These are phyloP conservation scores for Cucumis hystrix DNA, from an alignment of 306 rosid species.

Conservation along the genomic window DNA sequence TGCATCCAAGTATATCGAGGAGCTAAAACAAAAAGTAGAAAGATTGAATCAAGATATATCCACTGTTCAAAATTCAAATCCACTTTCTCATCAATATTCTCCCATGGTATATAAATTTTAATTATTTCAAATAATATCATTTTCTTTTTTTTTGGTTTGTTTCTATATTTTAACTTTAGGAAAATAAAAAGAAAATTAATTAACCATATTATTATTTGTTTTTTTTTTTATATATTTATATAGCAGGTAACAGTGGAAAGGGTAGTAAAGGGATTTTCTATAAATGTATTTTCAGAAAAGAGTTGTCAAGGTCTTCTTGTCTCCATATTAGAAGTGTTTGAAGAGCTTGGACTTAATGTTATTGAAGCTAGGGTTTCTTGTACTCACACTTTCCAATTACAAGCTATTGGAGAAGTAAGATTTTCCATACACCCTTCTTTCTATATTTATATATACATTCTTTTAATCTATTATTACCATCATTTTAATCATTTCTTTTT, in stretches of 20 bases:
- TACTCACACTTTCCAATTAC: slow-evolving; percentile 60
- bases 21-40: slow-evolving; percentile 73
- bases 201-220: background rate
- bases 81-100: slow-evolving; percentile 5
- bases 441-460: background rate
- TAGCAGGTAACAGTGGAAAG: slow-evolving; percentile 80
- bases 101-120: slow-evolving; percentile 42
- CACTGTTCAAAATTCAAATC: slow-evolving; percentile 44
- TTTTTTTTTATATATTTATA: slow-evolving; percentile 11
- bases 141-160: no score
- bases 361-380: slow-evolving; percentile 99
- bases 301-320: slow-evolving; percentile 80
- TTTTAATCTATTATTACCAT: background rate
- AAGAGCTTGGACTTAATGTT: slow-evolving; percentile 73
- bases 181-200: background rate
- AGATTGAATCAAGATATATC: slow-evolving; percentile 58
- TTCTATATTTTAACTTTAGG: no score
- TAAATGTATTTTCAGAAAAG: slow-evolving; percentile 54
- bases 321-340: slow-evolving; percentile 67
- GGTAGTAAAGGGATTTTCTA: slow-evolving; percentile 68
- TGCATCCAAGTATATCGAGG: slow-evolving; percentile 82
- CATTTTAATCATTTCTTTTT: background rate
- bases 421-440: background rate
- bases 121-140: no score
- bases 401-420: slow-evolving; percentile 87